These are phyloP conservation scores for Opeltia flavorubescens DNA, from an alignment of 495 filamentous ascomycete species.

Conservation along the genomic window DNA sequence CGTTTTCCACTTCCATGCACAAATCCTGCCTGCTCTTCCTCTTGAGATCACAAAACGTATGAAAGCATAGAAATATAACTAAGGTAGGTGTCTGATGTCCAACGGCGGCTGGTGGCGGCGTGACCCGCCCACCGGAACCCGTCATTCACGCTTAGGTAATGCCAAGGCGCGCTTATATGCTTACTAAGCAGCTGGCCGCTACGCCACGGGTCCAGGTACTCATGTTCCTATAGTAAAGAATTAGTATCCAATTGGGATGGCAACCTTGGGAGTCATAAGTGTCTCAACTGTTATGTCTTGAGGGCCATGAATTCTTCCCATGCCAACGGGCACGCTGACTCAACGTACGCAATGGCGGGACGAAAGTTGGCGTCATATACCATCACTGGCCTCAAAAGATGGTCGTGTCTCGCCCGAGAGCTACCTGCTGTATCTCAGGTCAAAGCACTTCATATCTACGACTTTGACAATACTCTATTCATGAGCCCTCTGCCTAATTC, in stretches of 20 bases:
- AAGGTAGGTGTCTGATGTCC: neutral
- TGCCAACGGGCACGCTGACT: slow-evolving; percentile 3
- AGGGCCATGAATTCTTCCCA: slow-evolving; percentile 5
- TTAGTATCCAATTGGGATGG: neutral
- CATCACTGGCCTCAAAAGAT: slow-evolving; percentile 60
- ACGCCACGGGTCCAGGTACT: too few relatives aligned
- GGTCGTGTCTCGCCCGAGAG: slow-evolving; percentile 62
- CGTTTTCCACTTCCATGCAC: slow-evolving; percentile 9
- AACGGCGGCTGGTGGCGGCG: neutral
- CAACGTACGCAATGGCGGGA: slow-evolving; percentile 2
- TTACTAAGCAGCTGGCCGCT: too few relatives aligned
- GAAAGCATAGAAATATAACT: neutral
- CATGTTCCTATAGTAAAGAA: too few relatives aligned
- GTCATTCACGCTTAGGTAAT: too few relatives aligned
- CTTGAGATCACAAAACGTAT: neutral
- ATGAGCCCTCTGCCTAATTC: slow-evolving; percentile 77
- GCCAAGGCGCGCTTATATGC: too few relatives aligned
- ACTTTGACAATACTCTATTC: slow-evolving; percentile 98
- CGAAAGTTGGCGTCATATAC: slow-evolving; percentile 33
- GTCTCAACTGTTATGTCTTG: neutral
- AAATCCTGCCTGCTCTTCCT: neutral
- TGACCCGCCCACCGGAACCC: too few relatives aligned
- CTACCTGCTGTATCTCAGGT: slow-evolving; percentile 59
- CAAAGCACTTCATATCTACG: slow-evolving; percentile 80
- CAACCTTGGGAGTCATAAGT: neutral